Percentiles rank a stretch among this genome's conserved stretches.
These are phyloP conservation scores for Westerdykella aurantiaca DNA, from an alignment of 2,329 filamentous ascomycete species.

Conservation along the genomic window DNA sequence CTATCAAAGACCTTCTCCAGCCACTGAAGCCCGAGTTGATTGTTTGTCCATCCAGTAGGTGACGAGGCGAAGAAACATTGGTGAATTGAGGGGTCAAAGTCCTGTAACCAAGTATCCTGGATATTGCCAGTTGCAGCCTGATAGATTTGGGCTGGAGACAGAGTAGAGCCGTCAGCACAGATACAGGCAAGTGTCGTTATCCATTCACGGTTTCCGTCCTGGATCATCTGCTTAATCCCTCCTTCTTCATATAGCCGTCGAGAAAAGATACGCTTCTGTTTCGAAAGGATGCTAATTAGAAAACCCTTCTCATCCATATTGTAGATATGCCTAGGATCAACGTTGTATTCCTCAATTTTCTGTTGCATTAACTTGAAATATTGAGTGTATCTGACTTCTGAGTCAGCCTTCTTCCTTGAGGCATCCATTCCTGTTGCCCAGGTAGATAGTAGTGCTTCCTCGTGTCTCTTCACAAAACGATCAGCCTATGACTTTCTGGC, in stretches of 20 bases:
- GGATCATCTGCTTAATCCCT: background rate
- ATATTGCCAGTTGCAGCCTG: constrained; percentile 1
- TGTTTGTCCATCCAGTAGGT: constrained; percentile 11
- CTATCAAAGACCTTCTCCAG: constrained; percentile 7
- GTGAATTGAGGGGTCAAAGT: constrained; percentile 1
- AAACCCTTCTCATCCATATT: background rate
- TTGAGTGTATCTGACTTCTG: constrained; percentile 8
- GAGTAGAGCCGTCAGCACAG: constrained; percentile 1
- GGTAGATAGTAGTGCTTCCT: constrained; percentile 5
- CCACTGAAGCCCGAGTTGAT: constrained; percentile 6
- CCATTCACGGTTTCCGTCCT: constrained; percentile 2
- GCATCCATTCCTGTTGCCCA: constrained; percentile 13
- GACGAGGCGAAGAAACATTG: constrained; percentile 1
- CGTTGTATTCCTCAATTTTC: background rate
- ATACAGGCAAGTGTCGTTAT: constrained; percentile 1
- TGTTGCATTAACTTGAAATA: constrained; percentile 9
- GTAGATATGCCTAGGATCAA: background rate
- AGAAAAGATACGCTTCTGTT: constrained; percentile 1
- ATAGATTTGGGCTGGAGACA: constrained; percentile 9
- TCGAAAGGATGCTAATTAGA: constrained; percentile 3
- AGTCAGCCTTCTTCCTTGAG: constrained; percentile 15
- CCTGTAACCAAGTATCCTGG: constrained; percentile 6
- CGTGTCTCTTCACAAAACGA: constrained; percentile 10
- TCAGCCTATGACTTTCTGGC: constrained; percentile 10
- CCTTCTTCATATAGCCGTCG: background rate